phyloP scores from a whole-genome alignment of 2,329 filamentous ascomycete genomes.

The Botryotinia narcissicola region DNA sequence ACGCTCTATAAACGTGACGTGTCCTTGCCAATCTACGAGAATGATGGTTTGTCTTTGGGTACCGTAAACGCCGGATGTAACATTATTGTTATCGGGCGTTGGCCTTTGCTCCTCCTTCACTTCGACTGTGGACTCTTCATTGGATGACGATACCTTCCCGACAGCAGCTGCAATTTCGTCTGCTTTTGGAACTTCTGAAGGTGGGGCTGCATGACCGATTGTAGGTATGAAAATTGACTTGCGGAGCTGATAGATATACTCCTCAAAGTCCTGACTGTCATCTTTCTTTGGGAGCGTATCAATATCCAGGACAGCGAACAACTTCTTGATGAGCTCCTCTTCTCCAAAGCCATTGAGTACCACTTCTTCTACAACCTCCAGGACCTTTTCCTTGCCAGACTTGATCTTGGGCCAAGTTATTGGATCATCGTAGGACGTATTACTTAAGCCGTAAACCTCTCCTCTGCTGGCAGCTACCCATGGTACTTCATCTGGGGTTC shows the following conservation, averaged over 20 bases:
- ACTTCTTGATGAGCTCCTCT: conserved; percentile 48
- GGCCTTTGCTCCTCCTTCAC: conserved; percentile 38
- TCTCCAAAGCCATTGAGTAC: conserved; percentile 44
- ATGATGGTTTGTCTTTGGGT: conserved; percentile 64
- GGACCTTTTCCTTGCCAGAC: conserved; percentile 43
- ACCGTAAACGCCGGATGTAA: conserved; percentile 60
- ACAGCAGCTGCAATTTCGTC: conserved; percentile 39
- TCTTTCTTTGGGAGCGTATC: conserved; percentile 50
- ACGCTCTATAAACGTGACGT: conserved; percentile 58
- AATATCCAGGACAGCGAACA: conserved; percentile 56
- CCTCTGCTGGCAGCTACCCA: conserved; percentile 54
- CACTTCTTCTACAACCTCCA: conserved; percentile 43
- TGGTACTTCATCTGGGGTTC: conserved; percentile 53
- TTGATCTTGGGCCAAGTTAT: conserved; percentile 61
- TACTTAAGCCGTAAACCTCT: conserved; percentile 60
- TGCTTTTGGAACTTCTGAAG: conserved; percentile 43
- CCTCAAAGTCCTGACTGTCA: conserved; percentile 46
- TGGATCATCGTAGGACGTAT: conserved; percentile 55
- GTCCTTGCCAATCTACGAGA: conserved; percentile 61
- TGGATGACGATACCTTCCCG: conserved; percentile 1
- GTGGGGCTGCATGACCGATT: conserved; percentile 46
- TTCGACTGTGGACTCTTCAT: conserved; percentile 40
- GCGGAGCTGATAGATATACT: conserved; percentile 53
- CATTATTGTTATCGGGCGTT: conserved; percentile 42
- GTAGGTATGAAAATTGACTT: conserved; percentile 61